Conservation (phyloP, 140 eudicot genomes). For the Cichorium intybus region DNA sequence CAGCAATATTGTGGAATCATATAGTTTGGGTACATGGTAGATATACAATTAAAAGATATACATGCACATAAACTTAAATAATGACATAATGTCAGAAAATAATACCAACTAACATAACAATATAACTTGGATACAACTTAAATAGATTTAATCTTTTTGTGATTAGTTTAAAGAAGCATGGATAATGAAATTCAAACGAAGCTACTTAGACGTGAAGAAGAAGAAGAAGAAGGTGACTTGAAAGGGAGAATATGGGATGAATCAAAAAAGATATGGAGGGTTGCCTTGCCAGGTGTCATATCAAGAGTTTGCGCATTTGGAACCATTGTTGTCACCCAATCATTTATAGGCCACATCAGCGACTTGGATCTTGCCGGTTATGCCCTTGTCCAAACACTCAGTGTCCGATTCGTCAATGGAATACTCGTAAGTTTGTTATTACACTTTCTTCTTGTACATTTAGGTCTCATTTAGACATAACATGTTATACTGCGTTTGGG, state of each 20-base stretch:
- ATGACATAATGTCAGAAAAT: not conserved
- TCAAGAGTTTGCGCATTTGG: constrained; percentile 64
- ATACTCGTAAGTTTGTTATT: constrained; percentile 46
- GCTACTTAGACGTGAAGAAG: constrained; percentile 40
- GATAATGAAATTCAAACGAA: constrained; percentile 34
- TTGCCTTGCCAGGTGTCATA: constrained; percentile 62
- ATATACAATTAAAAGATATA: not conserved
- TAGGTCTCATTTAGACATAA: not conserved
- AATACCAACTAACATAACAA: not conserved
- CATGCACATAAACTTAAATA: not conserved
- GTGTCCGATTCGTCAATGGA: constrained; percentile 65
- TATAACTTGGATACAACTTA: not conserved
- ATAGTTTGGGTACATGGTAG: too few species aligned
- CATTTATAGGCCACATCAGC: constrained; percentile 63
- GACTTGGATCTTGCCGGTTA: constrained; percentile 66
- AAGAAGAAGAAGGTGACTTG: constrained; percentile 43
- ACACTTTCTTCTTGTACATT: not conserved
- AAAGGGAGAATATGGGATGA: constrained; percentile 51
- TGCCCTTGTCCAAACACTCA: constrained; percentile 72
- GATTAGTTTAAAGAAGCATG: constrained; percentile 24
- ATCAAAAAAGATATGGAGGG: constrained; percentile 59
- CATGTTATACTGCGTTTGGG: too few species aligned
- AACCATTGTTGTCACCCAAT: constrained; percentile 60
- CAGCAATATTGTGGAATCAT: too few species aligned
- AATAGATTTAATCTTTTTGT: not conserved